A percentile compares a stretch with the other conserved stretches of the same genome.
phyloP scores from a whole-genome alignment of 129 eudicot species.

The Escallonia herrerae region DNA sequence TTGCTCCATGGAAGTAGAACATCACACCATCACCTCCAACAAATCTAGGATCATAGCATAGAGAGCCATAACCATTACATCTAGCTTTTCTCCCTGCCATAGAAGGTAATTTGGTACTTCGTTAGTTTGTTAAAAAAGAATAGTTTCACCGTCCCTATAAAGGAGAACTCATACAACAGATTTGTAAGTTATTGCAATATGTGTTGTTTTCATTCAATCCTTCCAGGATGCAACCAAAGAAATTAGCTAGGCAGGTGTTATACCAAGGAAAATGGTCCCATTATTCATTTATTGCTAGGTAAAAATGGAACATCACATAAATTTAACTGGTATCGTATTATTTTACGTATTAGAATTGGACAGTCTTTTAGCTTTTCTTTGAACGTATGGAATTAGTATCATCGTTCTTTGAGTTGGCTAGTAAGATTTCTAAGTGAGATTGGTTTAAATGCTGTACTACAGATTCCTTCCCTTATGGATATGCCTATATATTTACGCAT shows the following conservation, averaged over 20 bases:
- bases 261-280: neutral
- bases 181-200: neutral
- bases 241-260: conserved; percentile 1
- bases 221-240: neutral
- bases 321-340: too few relatives aligned
- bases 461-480: neutral
- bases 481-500: neutral
- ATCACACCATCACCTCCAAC: conserved; percentile 63
- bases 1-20: conserved; percentile 71
- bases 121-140: too few relatives aligned
- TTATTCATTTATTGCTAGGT: neutral
- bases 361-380: too few relatives aligned
- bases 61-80: conserved; percentile 42
- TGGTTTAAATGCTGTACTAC: neutral
- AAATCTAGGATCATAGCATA: conserved; percentile 67
- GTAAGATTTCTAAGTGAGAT: neutral
- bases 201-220: neutral
- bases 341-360: too few relatives aligned
- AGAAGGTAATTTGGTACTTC: neutral
- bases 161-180: neutral
- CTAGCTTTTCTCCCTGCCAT: conserved; percentile 46
- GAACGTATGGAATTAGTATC: too few relatives aligned
- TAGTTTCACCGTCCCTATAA: neutral
- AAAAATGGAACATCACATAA: too few relatives aligned
- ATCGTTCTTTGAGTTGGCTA: neutral